A percentile compares a stretch with the other conserved stretches of the same genome.
phyloP scores from a whole-genome alignment of 169 alveolate species.

The Eimeria praecox region DNA sequence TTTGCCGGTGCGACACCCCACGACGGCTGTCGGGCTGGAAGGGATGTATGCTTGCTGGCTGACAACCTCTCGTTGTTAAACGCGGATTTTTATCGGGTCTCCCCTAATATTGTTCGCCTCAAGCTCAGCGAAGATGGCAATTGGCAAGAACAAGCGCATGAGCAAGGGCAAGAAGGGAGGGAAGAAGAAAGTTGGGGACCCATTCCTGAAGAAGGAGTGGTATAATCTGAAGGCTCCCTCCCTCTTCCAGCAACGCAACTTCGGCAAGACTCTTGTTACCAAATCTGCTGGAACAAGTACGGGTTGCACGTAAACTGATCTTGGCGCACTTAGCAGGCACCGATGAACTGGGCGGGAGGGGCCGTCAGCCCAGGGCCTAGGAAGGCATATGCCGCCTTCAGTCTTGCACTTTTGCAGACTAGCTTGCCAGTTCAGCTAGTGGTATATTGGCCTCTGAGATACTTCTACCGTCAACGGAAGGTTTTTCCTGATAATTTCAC shows the following conservation, averaged over 20 bases:
- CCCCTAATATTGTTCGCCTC: conserved; percentile 40
- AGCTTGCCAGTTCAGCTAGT: background rate
- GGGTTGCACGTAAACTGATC: background rate
- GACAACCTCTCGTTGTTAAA: no score
- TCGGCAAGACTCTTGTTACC: conserved; percentile 97
- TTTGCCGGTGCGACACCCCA: conserved; percentile 46
- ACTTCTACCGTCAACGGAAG: background rate
- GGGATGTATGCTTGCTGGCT: background rate
- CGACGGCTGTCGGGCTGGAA: background rate
- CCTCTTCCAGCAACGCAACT: conserved; percentile 95
- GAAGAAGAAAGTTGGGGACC: conserved; percentile 98
- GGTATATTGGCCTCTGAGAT: background rate
- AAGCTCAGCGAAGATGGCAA: conserved; percentile 93
- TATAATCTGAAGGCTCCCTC: conserved; percentile 97
- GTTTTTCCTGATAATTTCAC: background rate
- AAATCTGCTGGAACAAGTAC: conserved; percentile 96
- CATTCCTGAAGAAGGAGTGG: conserved; percentile 98
- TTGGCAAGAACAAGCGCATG: conserved; percentile 97
- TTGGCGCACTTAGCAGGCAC: background rate
- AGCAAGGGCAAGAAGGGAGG: conserved; percentile 98
- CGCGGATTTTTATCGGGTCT: conserved; percentile 13
- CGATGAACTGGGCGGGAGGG: background rate
- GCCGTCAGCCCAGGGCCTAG: background rate
- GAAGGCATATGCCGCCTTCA: background rate
- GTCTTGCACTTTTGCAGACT: background rate